A percentile compares a stretch with the other conserved stretches of the same genome.
These are phyloP conservation scores for Starmerella bombi DNA, from an alignment of 805 yeast species.

Conservation along the genomic window DNA sequence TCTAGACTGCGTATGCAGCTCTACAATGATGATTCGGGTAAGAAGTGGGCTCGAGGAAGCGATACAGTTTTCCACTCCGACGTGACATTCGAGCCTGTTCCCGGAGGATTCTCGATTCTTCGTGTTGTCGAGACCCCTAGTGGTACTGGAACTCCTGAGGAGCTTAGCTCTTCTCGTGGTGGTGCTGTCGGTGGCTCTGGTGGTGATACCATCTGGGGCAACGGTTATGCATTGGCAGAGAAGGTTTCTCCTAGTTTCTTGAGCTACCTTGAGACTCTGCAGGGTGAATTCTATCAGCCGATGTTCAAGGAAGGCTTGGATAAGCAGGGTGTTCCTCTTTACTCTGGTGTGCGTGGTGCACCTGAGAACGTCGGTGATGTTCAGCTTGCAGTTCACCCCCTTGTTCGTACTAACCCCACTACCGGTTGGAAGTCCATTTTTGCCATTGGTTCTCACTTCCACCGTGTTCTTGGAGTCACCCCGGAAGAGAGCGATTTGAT, in stretches of 20 bases:
- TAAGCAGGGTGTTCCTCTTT: slow-evolving; percentile 36
- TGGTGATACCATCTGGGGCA: slow-evolving; percentile 45
- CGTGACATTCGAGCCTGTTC: slow-evolving; percentile 42
- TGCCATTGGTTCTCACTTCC: slow-evolving; percentile 41
- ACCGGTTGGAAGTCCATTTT: slow-evolving; percentile 50
- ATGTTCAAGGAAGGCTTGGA: slow-evolving; percentile 33
- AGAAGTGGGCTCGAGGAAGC: slow-evolving; percentile 19
- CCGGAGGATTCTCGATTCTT: slow-evolving; percentile 44
- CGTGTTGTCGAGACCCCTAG: slow-evolving; percentile 39
- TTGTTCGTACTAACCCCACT: slow-evolving; percentile 51
- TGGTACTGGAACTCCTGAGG: slow-evolving; percentile 27
- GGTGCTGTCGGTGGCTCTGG: slow-evolving; percentile 23
- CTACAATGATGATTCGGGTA: slow-evolving; percentile 11
- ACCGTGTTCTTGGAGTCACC: slow-evolving; percentile 40
- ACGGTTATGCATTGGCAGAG: slow-evolving; percentile 42
- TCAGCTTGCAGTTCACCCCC: slow-evolving; percentile 41
- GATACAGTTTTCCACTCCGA: slow-evolving; percentile 39
- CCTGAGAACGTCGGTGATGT: slow-evolving; percentile 18
- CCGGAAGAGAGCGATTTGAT: slow-evolving; percentile 39
- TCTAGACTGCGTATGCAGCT: slow-evolving; percentile 18
- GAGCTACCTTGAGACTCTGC: slow-evolving; percentile 34
- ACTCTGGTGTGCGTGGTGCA: slow-evolving; percentile 31
- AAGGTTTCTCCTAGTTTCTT: slow-evolving; percentile 39
- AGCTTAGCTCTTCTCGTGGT: slow-evolving; percentile 13
- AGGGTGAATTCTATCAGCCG: slow-evolving; percentile 29